Evolutionary conservation across 1,139 yeast species (phyloP).

Genomic region (Zygosaccharomyces pseudobailii): DNA sequence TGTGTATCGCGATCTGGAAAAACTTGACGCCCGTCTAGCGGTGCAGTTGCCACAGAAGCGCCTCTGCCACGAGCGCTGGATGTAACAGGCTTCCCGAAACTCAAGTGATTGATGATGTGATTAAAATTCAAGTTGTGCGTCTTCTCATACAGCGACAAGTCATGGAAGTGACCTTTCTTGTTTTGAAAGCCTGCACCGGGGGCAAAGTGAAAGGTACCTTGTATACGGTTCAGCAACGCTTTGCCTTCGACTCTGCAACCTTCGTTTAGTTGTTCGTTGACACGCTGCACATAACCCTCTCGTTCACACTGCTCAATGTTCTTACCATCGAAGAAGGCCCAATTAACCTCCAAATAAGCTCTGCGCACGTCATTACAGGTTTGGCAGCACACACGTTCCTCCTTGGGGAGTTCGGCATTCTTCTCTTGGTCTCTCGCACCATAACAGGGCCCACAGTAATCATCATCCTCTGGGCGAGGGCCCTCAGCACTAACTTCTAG

Average conservation of each 20-base stretch:
- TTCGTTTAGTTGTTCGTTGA: slow-evolving; percentile 60
- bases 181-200: slow-evolving; percentile 69
- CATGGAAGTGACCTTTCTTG: slow-evolving; percentile 71
- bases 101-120: slow-evolving; percentile 72
- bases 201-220: slow-evolving; percentile 91
- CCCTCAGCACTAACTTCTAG: slow-evolving; percentile 39
- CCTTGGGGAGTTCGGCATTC: slow-evolving; percentile 40
- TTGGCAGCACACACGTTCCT: slow-evolving; percentile 65
- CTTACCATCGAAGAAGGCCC: slow-evolving; percentile 90
- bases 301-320: slow-evolving; percentile 84
- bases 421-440: slow-evolving; percentile 69
- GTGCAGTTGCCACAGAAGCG: slow-evolving; percentile 49
- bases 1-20: slow-evolving; percentile 51
- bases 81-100: slow-evolving; percentile 68
- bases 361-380: slow-evolving; percentile 74
- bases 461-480: slow-evolving; percentile 30
- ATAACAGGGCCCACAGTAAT: slow-evolving; percentile 84
- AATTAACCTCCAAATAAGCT: slow-evolving; percentile 71
- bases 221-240: slow-evolving; percentile 75
- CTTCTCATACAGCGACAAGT: slow-evolving; percentile 63
- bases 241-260: slow-evolving; percentile 86
- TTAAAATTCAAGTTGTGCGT: slow-evolving; percentile 57
- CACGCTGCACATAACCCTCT: slow-evolving; percentile 70
- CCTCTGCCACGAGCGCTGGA: slow-evolving; percentile 30
- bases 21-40: slow-evolving; percentile 57